Conservation (phyloP, 2,329 filamentous ascomycete genomes). For the Pseudocercospora vitis region DNA sequence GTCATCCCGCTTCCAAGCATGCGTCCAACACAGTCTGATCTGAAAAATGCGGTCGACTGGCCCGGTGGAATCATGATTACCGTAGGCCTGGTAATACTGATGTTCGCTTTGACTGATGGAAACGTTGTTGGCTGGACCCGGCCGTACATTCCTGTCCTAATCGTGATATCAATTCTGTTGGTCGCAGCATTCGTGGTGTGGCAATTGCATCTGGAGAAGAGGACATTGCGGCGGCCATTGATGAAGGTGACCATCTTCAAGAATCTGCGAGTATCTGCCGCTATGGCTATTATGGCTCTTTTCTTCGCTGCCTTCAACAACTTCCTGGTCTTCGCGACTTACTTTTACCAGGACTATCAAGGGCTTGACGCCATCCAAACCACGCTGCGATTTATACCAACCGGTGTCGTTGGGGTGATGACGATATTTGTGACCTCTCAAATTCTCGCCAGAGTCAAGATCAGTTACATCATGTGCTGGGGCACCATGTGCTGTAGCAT, state of each 20-base stretch:
- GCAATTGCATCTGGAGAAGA: slow-evolving; percentile 61
- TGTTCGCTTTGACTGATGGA: slow-evolving; percentile 68
- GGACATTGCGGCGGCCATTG: slow-evolving; percentile 54
- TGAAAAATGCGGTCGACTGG: slow-evolving; percentile 62
- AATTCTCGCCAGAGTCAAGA: slow-evolving; percentile 59
- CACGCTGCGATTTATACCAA: slow-evolving; percentile 67
- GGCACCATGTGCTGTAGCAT: slow-evolving; percentile 57
- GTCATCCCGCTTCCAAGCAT: slow-evolving; percentile 58
- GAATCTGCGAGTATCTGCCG: slow-evolving; percentile 60
- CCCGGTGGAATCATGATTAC: slow-evolving; percentile 65
- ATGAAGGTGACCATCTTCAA: slow-evolving; percentile 67
- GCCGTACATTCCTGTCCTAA: slow-evolving; percentile 61
- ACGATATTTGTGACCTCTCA: slow-evolving; percentile 58
- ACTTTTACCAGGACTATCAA: slow-evolving; percentile 68
- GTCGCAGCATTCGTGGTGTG: slow-evolving; percentile 59
- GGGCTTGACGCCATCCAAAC: slow-evolving; percentile 63
- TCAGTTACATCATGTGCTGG: slow-evolving; percentile 58
- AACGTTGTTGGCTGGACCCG: slow-evolving; percentile 68
- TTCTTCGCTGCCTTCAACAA: slow-evolving; percentile 70
- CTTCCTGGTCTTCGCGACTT: slow-evolving; percentile 66
- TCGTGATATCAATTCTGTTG: slow-evolving; percentile 59
- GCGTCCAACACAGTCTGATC: slow-evolving; percentile 16
- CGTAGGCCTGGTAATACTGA: slow-evolving; percentile 59
- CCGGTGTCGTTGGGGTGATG: slow-evolving; percentile 60
- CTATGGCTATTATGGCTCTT: slow-evolving; percentile 64